Evolutionary conservation across 331 rosid genomes (phyloP), one percentile per base, ranked within the genome.

Genomic region (Malus hybrid): DNA sequence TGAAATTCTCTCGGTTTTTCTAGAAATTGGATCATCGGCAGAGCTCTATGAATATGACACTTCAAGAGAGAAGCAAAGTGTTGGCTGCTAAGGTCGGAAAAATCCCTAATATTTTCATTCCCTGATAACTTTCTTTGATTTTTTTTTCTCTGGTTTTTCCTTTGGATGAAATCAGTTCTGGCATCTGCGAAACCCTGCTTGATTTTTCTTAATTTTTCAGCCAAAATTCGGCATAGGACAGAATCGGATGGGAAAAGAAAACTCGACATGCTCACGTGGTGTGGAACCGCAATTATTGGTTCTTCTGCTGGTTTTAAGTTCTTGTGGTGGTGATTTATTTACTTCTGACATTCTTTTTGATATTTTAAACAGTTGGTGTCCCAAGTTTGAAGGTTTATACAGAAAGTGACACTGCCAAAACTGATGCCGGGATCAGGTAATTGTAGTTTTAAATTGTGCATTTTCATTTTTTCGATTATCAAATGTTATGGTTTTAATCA

Each of bases 351-450:
- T 3, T 19, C 3, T 50, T 69, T 19, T 52, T 65, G 22, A 70
- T 44, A 36, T 66, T 10, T 64, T 27, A 20, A 79, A 71, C 82
- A 84, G 92, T 55, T 29, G 86, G 84, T 67, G 63, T 75, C n/a
- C 71, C 77, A 70, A 77, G n/a, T 71, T 85, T 88, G 42, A 90
- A 87, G 83, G 83, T 90, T 31, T 87, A 79, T 80, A 57, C 87
- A 3, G 96, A 88, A 71, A 81, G 56, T 36, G 88, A 82, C 69
- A n/a, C 55, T 71, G 69, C 52, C 73, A 84, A 86, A 72, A 61
- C 63, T 31, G 90, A 80, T 13, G 76, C 85, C 64, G 76, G 48
- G 44, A 54, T 72, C 76, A 2, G 29, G n/a, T n/a, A n/a, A n/a
- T n/a, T n/a, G n/a, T n/a, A n/a, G n/a, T n/a, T n/a, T n/a, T n/a